Evolutionary conservation across 116 monocot species (phyloP).

Genomic region (Cymodocea nodosa): DNA sequence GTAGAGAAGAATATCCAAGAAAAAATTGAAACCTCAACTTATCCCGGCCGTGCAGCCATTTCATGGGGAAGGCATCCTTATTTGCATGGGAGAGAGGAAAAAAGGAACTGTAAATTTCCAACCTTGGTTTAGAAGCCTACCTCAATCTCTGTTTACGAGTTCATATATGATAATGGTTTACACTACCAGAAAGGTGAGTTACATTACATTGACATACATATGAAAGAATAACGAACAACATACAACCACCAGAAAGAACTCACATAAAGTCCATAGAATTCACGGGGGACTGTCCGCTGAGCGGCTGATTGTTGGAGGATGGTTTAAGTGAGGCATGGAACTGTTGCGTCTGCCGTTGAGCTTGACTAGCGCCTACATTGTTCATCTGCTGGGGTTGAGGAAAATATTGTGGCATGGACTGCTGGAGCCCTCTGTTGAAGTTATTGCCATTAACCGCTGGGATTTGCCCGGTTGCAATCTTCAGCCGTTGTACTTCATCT

Average conservation of each 20-base stretch:
- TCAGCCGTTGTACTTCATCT: constrained; percentile 83
- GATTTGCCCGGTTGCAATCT: constrained; percentile 54
- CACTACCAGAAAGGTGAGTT: background rate
- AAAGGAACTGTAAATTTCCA: background rate
- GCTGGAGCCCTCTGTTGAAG: constrained; percentile 25
- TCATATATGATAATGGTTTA: background rate
- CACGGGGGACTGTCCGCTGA: constrained; percentile 3
- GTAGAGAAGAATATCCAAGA: too few species aligned
- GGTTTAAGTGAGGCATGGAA: constrained; percentile 9
- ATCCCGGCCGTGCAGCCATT: too few species aligned
- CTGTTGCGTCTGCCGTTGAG: constrained; percentile 31
- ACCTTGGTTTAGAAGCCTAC: background rate
- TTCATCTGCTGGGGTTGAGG: constrained; percentile 15
- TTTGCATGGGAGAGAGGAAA: too few species aligned
- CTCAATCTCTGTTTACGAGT: background rate
- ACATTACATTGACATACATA: background rate
- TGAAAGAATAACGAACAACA: background rate
- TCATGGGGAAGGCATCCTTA: too few species aligned
- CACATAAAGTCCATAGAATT: constrained; percentile 51
- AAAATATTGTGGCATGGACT: constrained; percentile 13
- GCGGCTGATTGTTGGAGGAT: constrained; percentile 20
- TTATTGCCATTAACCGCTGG: constrained; percentile 24
- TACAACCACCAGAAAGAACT: background rate
- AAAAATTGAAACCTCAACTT: too few species aligned
- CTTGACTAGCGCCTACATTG: constrained; percentile 1